Evolutionary conservation across 768 basidiomycete species (phyloP), one percentile per base, ranked within the genome.

Genomic region (Tricholoma bakamatsutake): DNA sequence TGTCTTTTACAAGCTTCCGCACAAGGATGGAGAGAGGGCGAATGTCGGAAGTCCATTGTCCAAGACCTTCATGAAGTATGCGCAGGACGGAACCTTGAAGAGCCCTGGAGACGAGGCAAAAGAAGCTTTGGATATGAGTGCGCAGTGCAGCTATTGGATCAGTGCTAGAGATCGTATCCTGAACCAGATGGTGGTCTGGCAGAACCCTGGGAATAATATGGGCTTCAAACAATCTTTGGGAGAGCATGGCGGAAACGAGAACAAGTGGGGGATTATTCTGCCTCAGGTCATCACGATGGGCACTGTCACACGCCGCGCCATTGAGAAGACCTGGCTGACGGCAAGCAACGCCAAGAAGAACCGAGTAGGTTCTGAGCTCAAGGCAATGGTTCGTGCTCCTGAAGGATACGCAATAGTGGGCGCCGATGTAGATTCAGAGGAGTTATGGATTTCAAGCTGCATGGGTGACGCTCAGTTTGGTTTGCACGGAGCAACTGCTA

Each of bases 401-500:
- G 80, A 83, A 0, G 95, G 97, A 1, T 97, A 96, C 67, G 83
- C 88, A 5, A 90, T 99, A 59, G 93, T 99, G 18, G 97, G 97
- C 4, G 97, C 97, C 0, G 97, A 99, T 68, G 97, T 99, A 21
- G 97, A 99, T 70, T 96, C 93, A 47, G 96, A 98, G 72, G 97
- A 99, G 69, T 76, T 99, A 21, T 98, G 97, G 97, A 98, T 98
- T 60, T 96, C 95, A 17, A 94, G 91, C 64, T 92, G 93, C 57
- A 96, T 98, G 92, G 96, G 96, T 0, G 97, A 98, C 65, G 91
- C 94, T 0, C 96, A 99, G 70, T 97, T 99, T 68, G 97, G 96
- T 8, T 68, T 96, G 55, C 95, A 99, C 62, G 96, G 96, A 10
- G 93, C 94, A 10, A 95, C 94, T 2, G 94, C 96, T 1, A 85